Percentiles rank a stretch among this genome's conserved stretches.
phyloP scores from a whole-genome alignment of 2,329 filamentous ascomycete species.

The Myriangium duriaei region DNA sequence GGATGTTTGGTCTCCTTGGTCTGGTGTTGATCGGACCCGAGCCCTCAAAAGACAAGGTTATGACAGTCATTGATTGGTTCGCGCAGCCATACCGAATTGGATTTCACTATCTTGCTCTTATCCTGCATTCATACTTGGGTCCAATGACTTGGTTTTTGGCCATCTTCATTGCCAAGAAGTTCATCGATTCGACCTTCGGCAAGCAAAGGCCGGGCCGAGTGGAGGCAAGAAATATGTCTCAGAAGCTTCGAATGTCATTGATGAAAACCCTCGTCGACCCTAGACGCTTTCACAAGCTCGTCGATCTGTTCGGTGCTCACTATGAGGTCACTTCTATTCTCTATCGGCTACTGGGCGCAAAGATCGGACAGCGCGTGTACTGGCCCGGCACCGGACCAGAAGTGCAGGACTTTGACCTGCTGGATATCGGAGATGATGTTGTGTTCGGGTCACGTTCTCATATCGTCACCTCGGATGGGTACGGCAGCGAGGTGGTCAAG shows the following conservation, averaged over 20 bases:
- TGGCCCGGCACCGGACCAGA: slow-evolving; percentile 45
- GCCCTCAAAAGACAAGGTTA: slow-evolving; percentile 25
- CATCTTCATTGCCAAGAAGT: slow-evolving; percentile 29
- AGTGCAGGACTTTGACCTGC: slow-evolving; percentile 42
- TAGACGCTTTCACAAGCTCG: slow-evolving; percentile 35
- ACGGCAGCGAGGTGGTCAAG: slow-evolving; percentile 35
- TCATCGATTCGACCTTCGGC: slow-evolving; percentile 31
- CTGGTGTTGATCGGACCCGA: slow-evolving; percentile 31
- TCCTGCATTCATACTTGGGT: slow-evolving; percentile 28
- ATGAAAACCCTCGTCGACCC: slow-evolving; percentile 35
- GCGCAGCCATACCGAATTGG: slow-evolving; percentile 33
- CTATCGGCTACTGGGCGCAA: slow-evolving; percentile 39
- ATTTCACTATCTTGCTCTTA: slow-evolving; percentile 39
- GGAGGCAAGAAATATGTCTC: slow-evolving; percentile 24
- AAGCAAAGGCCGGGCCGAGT: slow-evolving; percentile 24
- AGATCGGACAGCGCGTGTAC: slow-evolving; percentile 41
- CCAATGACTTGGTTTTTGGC: slow-evolving; percentile 36
- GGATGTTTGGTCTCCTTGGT: slow-evolving; percentile 29
- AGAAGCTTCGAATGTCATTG: slow-evolving; percentile 34
- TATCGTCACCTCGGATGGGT: slow-evolving; percentile 41
- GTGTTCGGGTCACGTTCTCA: slow-evolving; percentile 46
- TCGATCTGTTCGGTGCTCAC: slow-evolving; percentile 40
- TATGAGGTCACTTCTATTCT: slow-evolving; percentile 43
- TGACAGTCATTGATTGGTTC: slow-evolving; percentile 38
- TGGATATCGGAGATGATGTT: slow-evolving; percentile 46